These are phyloP conservation scores for Periconia macrospinosa DNA, from an alignment of 2,329 filamentous ascomycete species.

Conservation along the genomic window DNA sequence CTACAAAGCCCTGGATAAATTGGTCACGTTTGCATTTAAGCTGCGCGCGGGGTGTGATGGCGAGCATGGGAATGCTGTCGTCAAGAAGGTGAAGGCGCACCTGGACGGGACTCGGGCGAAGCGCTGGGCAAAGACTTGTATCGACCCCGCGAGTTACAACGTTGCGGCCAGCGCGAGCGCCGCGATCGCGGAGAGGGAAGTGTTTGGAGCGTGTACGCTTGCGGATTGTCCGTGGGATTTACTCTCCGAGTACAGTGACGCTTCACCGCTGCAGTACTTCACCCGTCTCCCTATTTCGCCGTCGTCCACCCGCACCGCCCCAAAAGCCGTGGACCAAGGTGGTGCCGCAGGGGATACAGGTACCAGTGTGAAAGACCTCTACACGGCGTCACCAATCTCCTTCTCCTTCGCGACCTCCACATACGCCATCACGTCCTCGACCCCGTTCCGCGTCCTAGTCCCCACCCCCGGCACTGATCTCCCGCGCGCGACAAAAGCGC, in stretches of 20 bases:
- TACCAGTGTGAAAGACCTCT: background rate
- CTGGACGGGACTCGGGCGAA: conserved; percentile 20
- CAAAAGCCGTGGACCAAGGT: too few species aligned
- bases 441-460: conserved; percentile 25
- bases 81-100: conserved; percentile 25
- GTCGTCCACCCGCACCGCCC: conserved; percentile 9
- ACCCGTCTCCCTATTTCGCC: conserved; percentile 31
- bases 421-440: conserved; percentile 16
- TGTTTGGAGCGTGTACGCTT: conserved; percentile 26
- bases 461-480: conserved; percentile 11
- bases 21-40: conserved; percentile 32
- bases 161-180: conserved; percentile 15
- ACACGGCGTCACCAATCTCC: conserved; percentile 24
- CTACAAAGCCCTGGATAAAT: conserved; percentile 28
- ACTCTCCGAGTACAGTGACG: background rate
- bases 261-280: conserved; percentile 16
- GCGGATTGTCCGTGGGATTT: conserved; percentile 30
- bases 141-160: conserved; percentile 22
- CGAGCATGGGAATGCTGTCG: conserved; percentile 20
- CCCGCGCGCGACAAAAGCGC: conserved; percentile 22
- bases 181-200: too few species aligned
- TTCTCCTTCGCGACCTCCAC: conserved; percentile 17
- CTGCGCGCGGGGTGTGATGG: conserved; percentile 24
- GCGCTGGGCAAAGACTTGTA: conserved; percentile 26
- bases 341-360: conserved; percentile 3